These are phyloP conservation scores for Podaxis sp. DNA, from an alignment of 768 basidiomycete genomes.

Conservation along the genomic window DNA sequence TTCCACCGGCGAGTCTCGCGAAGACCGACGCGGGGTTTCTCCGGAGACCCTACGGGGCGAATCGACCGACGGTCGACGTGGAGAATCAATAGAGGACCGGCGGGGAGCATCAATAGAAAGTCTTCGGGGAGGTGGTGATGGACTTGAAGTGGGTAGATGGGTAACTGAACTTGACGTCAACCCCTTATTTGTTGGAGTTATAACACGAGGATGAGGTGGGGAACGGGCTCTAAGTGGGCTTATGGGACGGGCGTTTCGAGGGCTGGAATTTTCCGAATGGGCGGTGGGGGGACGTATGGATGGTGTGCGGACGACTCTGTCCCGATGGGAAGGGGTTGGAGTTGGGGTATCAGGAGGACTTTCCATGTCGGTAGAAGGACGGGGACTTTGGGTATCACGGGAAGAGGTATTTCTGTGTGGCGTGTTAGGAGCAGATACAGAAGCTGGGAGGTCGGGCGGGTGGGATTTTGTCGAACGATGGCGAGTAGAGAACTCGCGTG, in stretches of 20 bases:
- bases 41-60: slow-evolving; percentile 20
- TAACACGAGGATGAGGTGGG: slow-evolving; percentile 35
- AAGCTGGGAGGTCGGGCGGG: slow-evolving; percentile 26
- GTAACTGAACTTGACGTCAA: slow-evolving; percentile 50
- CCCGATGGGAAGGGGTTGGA: slow-evolving; percentile 11
- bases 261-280: slow-evolving; percentile 3
- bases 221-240: slow-evolving; percentile 38
- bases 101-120: slow-evolving; percentile 35
- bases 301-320: background rate
- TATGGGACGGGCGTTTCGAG: slow-evolving; percentile 17
- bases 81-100: slow-evolving; percentile 16
- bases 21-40: slow-evolving; percentile 33
- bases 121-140: slow-evolving; percentile 31
- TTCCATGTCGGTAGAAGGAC: slow-evolving; percentile 10
- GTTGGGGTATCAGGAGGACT: slow-evolving; percentile 12
- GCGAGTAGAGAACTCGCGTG: slow-evolving; percentile 18
- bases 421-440: slow-evolving; percentile 22
- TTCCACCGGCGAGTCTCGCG: slow-evolving; percentile 31
- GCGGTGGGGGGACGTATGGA: slow-evolving; percentile 5
- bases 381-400: background rate
- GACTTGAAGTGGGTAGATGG: slow-evolving; percentile 44
- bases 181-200: slow-evolving; percentile 43
- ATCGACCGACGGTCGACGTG: slow-evolving; percentile 42
- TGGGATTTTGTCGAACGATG: slow-evolving; percentile 31
- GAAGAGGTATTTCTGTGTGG: slow-evolving; percentile 11